Base-by-base conservation (phyloP, 2,329 filamentous ascomycete species). In the Coniella vitis region DNA sequence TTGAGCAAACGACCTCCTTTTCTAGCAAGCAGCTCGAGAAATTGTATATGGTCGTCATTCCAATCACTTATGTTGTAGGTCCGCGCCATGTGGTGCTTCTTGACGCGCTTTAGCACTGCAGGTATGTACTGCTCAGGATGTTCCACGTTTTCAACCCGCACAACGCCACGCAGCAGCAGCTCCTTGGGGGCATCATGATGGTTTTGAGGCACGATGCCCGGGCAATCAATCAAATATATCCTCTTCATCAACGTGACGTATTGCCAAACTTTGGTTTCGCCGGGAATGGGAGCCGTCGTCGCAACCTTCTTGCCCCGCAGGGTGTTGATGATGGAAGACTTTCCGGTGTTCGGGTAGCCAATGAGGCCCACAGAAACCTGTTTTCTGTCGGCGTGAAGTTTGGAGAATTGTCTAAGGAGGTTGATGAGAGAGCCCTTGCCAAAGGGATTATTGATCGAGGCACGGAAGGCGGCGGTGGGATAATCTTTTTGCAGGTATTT, bases 211-310 rank as follows among this genome's bases (percentile, higher is more conserved):
- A 97, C 93, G 36, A 98, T 90, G 66, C 93, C 93, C 35, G 93
- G 93, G 61, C 91, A 97, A 61, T 98, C 93, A 59, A 98, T 97
- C 47, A 98, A 78, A 67, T 91, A 90, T 45, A 90, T 90, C 49
- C 86, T 74, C 70, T 87, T 88, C 84, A 90, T 90, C 54, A 89
- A 66, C 3, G 83, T 89, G 58, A 88, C 82, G 61, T 86, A 86
- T 50, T 95, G 91, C 91, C 93, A 97, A 25, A 96, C 87, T 69
- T 96, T 97, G 31, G 91, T 97, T 72, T 96, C 90, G 13, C 90
- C 93, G 7, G 93, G 91, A 54, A 97, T 95, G 5, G 91, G 93
- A 7, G 93, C 93, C 3, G 95, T 89, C 14, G 78, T 93, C 70
- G 90, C 90, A 36, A 96, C 90, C 65, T 93, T 90, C 74, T 96